Percentiles rank a stretch among this genome's conserved stretches.
Evolutionary conservation across 2,329 filamentous ascomycete genomes (phyloP).

Genomic region (Sporothrix inflata): DNA sequence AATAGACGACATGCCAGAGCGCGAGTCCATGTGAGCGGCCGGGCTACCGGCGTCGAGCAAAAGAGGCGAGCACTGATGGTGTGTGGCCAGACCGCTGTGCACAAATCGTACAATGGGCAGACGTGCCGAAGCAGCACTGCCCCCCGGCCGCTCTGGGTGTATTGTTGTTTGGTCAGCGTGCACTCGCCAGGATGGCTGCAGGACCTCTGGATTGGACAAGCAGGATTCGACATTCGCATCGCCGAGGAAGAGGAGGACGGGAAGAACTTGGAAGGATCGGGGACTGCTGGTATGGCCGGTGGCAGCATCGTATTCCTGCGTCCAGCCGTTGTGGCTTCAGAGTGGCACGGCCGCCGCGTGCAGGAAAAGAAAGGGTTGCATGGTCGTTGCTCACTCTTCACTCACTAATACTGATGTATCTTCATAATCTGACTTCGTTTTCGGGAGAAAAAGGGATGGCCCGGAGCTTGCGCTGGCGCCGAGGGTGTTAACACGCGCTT

Average conservation of each 20-base stretch:
- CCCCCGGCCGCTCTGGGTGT: not conserved
- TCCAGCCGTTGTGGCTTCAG: conserved; percentile 11
- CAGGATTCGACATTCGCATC: not conserved
- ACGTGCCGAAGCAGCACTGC: conserved; percentile 1
- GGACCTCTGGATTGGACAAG: conserved; percentile 13
- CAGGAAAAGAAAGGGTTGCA: not conserved
- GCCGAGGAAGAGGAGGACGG: not conserved
- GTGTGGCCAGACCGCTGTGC: not conserved
- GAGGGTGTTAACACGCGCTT: not conserved
- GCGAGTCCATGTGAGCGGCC: conserved; percentile 2
- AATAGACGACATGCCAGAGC: not conserved
- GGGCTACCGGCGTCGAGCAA: not conserved
- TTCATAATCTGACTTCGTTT: not conserved
- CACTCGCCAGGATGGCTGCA: not conserved
- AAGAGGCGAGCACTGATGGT: not conserved
- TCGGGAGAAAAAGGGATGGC: conserved; percentile 3
- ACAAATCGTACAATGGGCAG: conserved; percentile 4
- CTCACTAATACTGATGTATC: not conserved
- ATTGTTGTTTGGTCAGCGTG: not conserved
- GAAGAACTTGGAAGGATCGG: not conserved
- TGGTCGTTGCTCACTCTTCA: not conserved
- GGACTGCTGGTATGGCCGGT: not conserved
- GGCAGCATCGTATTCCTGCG: not conserved
- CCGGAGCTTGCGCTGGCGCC: conserved; percentile 9
- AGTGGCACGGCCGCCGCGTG: not conserved